Evolutionary conservation across 768 basidiomycete species (phyloP), one percentile per base, ranked within the genome.

Genomic region (Leccinum uliginosum): DNA sequence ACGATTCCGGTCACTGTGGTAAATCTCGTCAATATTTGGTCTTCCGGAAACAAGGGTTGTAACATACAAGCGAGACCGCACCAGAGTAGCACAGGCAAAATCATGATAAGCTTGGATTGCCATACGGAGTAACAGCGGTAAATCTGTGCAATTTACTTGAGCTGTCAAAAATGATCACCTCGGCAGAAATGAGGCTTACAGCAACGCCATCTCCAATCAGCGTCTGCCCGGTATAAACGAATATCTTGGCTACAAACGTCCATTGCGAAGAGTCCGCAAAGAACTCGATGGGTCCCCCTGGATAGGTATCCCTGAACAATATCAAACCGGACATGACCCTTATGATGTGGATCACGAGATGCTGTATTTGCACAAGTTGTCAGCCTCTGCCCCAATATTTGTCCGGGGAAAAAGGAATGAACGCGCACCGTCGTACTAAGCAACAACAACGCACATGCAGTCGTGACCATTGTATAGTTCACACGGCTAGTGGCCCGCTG

Each of bases 1-100:
- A 34, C 27, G 21, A 62, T 26, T 38, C 65, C 55, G 47, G 66
- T 67, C 23, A 38, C 62, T 59, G 51, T 11, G 8, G 35, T 34
- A 27, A 24, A 15, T 14, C 12, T 40, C 10, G 8, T 23, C 34
- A 52, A 26, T 49, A 14, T 15, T 29, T 1, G 8, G 8, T 2
- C 24, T 3, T 45, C 5, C 3, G 34, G 17, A 38, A 27, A 27
- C 6, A n/a, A 3, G 24, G 2, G 46, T 34, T 24, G 10, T 6
- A 10, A 49, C 47, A 24, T 29, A 19, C 47, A 10, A 17, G 27
- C 47, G 6, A 49, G 27, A 27, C 17, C 47, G 29, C 26, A 29
- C 47, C 47, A 49, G 11, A 49, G 14, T 11, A 48, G 6, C 47
- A 9, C 47, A 19, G 47, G 47, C 15, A 48, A 2, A 14, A 48